phyloP scores from a whole-genome alignment of 805 yeast species.

The Naumovozyma dairenensis region DNA sequence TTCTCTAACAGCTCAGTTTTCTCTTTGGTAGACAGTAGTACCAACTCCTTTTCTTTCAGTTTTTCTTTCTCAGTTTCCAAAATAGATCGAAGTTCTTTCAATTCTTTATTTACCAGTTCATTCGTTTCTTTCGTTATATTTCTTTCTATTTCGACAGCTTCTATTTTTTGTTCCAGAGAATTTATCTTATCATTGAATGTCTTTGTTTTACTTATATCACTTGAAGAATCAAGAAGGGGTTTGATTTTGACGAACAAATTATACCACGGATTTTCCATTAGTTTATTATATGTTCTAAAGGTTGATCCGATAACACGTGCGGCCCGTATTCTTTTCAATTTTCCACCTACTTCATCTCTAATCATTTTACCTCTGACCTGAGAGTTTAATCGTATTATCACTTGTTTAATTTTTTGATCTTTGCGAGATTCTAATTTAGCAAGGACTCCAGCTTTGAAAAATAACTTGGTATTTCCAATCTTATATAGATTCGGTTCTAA shows the following conservation, averaged over 20 bases:
- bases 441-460: conserved; percentile 92
- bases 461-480: conserved; percentile 86
- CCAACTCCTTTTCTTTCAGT: conserved; percentile 38
- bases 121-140: conserved; percentile 22
- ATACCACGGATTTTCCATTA: conserved; percentile 68
- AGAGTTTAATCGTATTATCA: conserved; percentile 56
- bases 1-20: conserved; percentile 30
- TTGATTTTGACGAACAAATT: conserved; percentile 57
- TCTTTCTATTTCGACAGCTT: conserved; percentile 29
- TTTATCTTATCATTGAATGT: conserved; percentile 49
- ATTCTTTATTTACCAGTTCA: conserved; percentile 20
- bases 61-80: conserved; percentile 34
- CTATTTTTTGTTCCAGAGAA: conserved; percentile 38
- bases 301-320: conserved; percentile 58
- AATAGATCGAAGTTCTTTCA: conserved; percentile 24
- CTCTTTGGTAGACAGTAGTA: conserved; percentile 35
- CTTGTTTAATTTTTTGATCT: conserved; percentile 48
- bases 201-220: conserved; percentile 48
- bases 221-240: conserved; percentile 62
- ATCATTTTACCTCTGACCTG: conserved; percentile 51
- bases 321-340: conserved; percentile 57
- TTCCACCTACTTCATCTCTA: conserved; percentile 38
- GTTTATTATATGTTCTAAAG: conserved; percentile 39
- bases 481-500: conserved; percentile 74
- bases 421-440: conserved; percentile 78